These are phyloP conservation scores for Collybia sp. DNA, from an alignment of 768 basidiomycete species.

Conservation along the genomic window DNA sequence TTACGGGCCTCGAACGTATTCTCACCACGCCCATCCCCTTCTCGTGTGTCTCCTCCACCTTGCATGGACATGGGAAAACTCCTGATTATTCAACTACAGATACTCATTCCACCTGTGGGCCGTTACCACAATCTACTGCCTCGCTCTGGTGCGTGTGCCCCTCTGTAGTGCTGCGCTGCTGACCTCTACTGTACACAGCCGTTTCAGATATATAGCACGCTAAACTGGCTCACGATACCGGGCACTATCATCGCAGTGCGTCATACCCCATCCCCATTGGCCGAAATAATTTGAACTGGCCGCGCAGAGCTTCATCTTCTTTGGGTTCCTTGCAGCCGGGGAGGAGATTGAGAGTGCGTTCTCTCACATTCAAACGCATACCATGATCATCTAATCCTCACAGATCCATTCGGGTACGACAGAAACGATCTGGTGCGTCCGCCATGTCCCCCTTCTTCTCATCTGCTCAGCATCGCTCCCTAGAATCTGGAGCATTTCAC, in stretches of 20 bases:
- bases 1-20: constrained; percentile 69
- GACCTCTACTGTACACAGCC: constrained; percentile 39
- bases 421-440: constrained; percentile 62
- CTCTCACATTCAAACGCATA: constrained; percentile 4
- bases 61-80: background rate
- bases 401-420: constrained; percentile 59
- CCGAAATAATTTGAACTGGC: background rate
- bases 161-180: background rate
- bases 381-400: background rate
- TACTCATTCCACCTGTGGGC: constrained; percentile 69
- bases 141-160: constrained; percentile 43
- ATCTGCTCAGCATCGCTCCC: background rate
- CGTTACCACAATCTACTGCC: constrained; percentile 56
- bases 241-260: constrained; percentile 48
- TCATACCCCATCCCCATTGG: constrained; percentile 2
- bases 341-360: constrained; percentile 71
- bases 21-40: constrained; percentile 76
- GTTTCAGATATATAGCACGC: constrained; percentile 52
- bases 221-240: constrained; percentile 67
- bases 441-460: constrained; percentile 1
- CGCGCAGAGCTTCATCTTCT: constrained; percentile 60
- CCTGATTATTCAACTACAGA: constrained; percentile 22
- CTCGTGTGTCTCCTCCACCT: constrained; percentile 38
- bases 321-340: constrained; percentile 69
- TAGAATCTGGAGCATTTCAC: constrained; percentile 72